Base-by-base conservation (phyloP, 2,329 filamentous ascomycete species). In the Aspergillus proliferans region DNA sequence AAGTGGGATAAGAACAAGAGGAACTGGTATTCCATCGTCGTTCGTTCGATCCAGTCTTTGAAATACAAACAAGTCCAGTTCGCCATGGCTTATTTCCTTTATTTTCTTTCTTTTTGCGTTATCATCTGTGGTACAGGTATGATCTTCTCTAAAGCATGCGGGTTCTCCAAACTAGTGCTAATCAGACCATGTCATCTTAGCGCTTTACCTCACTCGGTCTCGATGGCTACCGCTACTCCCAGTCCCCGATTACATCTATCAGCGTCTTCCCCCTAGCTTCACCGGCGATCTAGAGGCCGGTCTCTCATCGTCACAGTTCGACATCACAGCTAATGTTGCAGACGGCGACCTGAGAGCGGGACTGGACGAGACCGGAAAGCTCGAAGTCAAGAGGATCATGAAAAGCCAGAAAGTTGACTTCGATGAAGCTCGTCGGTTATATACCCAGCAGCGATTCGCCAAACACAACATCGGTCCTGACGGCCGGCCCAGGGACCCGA, bases 401-500 rank as follows among this genome's bases (percentile, higher is more conserved):
- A 92, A 89, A 80, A 84, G 79, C 66, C 79, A 84, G 55, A 80
- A 84, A 50, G 81, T 97, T 55, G 81, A 78, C 52, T 98, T 98
- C 66, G 92, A 98, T 71, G 89, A 96, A 73, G 93, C 92, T 36
- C 80, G 93, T 59, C 80, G 88, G 61, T 79, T 89, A 42, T 94
- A 87, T 66, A 93, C 90, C 72, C 87, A 96, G 73, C 83, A 87
- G 60, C 78, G 84, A 50, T 95, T 98, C 72, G 83, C 83, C 66
- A 89, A 84, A 66, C 88, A 95, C 62, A 87, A 88, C 46, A 96
- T 98, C 66, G 89, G 85, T 1, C 79, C 87, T 4, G 93, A 98
- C 70, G 93, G 93, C 4, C 74, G 85, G 59, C 93, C 93, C 53
- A 80, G 84, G 65, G 92, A 97, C 74, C 90, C 91, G 53, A 96